Percentiles rank a stretch among this genome's conserved stretches.
These are phyloP conservation scores for Galerina marginata DNA, from an alignment of 768 basidiomycete genomes.

Conservation along the genomic window DNA sequence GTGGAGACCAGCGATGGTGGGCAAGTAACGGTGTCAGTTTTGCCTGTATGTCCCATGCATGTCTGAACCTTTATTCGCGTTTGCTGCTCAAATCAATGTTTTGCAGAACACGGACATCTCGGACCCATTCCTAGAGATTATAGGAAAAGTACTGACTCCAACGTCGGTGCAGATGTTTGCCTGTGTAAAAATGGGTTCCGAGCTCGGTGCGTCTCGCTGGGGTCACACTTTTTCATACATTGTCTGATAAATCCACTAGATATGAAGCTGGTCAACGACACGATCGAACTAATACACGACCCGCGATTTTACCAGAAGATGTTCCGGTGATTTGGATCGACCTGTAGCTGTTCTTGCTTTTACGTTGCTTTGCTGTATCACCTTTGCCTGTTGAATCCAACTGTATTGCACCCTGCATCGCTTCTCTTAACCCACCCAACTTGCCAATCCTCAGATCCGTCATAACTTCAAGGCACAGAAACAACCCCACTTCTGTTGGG, in stretches of 20 bases:
- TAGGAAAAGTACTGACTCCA: constrained; percentile 63
- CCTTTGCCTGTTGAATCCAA: background rate
- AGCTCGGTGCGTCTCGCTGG: constrained; percentile 59
- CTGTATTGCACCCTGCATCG: background rate
- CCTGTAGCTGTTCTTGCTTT: background rate
- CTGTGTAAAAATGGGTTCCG: constrained; percentile 60
- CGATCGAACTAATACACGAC: constrained; percentile 65
- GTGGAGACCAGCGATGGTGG: constrained; percentile 74
- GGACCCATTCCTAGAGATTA: constrained; percentile 67
- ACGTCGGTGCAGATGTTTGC: constrained; percentile 61
- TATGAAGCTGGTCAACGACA: constrained; percentile 65
- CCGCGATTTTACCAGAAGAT: constrained; percentile 54
- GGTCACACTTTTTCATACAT: background rate
- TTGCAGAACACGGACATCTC: constrained; percentile 48
- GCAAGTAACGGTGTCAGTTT: background rate
- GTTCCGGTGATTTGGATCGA: constrained; percentile 38
- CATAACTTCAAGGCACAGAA: too few species aligned
- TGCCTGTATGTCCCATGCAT: background rate
- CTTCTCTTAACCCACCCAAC: too few species aligned
- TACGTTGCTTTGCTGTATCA: constrained; percentile 8
- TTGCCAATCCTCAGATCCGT: background rate
- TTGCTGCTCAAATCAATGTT: background rate
- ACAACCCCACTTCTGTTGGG: background rate
- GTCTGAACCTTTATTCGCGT: background rate
- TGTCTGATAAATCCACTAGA: constrained; percentile 38